Base-by-base conservation (phyloP, 2,329 filamentous ascomycete genomes). In the Colletotrichum camelliae region DNA sequence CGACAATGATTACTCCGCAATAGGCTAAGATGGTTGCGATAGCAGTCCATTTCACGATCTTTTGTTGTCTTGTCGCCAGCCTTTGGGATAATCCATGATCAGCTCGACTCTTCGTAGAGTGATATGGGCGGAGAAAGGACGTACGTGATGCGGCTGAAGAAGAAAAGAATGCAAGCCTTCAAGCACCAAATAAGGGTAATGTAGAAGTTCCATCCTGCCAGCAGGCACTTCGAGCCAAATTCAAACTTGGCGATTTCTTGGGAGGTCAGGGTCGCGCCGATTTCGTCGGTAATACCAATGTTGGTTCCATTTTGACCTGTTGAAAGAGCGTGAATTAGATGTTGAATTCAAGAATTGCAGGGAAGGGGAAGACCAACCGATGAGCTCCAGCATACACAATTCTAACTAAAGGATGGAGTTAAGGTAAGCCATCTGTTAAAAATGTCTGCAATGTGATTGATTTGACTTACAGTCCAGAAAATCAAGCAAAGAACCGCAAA, bases 131-230 rank as follows among this genome's bases (percentile, higher is more conserved):
- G 43, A 52, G 43, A n/a, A 52, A 52, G 15, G 15, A 78, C 84
- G 62, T 80, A 87, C 85, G 86, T 87, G 75, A 88, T 81, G 57
- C 86, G 82, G 62, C 82, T 80, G 76, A 85, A 87, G 72, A 87
- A 85, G 74, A 83, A 87, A n/a, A 87, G 77, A 79, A 87, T 85
- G 75, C 84, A 85, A 7, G 82, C 84, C 74, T 88, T 87, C 29
- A 88, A 79, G 62, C 81, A 78, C 84, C 86, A 87, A 21, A 87
- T 86, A 18, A 87, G 77, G 6, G 83, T 83, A 8, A 85, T 81
- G 70, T 87, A 87, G 67, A 84, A 82, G 60, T 82, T 82, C 86
- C 86, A 88, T 13, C 84, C 84, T 4, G 83, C 81, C 55, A 83
- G 68, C 27, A 83, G 79, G 67, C 80, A 82, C 16, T 84, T 84